Conservation (phyloP, 441 rosid species). For the Theobroma grandiflorum region DNA sequence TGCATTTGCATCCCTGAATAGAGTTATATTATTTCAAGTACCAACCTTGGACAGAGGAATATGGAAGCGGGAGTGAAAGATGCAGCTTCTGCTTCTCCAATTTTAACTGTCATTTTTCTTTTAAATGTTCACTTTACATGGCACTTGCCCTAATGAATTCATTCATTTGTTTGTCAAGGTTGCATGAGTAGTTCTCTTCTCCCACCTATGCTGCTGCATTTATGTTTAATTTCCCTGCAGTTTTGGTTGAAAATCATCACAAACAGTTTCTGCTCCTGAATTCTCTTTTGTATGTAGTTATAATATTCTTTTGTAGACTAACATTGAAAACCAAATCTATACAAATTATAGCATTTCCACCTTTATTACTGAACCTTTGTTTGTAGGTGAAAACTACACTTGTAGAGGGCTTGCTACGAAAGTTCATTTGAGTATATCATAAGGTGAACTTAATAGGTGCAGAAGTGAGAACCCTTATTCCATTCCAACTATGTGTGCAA, state of each 20-base stretch:
- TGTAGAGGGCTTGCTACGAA: background rate
- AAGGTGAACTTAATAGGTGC: background rate
- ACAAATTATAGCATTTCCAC: background rate
- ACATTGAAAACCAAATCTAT: background rate
- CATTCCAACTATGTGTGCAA: background rate
- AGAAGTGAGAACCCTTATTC: background rate
- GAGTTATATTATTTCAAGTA: background rate
- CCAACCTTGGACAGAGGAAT: background rate
- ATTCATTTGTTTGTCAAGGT: background rate
- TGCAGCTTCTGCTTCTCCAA: background rate
- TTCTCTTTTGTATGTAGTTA: background rate
- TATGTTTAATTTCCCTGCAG: background rate
- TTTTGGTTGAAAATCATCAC: background rate
- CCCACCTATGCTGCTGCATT: background rate
- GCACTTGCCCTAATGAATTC: background rate
- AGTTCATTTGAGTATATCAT: background rate
- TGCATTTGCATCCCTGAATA: constrained; percentile 7
- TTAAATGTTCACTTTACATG: background rate
- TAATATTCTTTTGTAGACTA: background rate
- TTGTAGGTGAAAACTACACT: no score
- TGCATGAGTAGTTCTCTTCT: background rate
- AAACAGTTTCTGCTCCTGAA: background rate
- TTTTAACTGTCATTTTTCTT: background rate
- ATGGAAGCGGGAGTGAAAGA: constrained; percentile 1
- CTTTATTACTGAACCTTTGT: background rate